phyloP scores from a whole-genome alignment of 768 basidiomycete genomes.

The Mycena amicta region DNA sequence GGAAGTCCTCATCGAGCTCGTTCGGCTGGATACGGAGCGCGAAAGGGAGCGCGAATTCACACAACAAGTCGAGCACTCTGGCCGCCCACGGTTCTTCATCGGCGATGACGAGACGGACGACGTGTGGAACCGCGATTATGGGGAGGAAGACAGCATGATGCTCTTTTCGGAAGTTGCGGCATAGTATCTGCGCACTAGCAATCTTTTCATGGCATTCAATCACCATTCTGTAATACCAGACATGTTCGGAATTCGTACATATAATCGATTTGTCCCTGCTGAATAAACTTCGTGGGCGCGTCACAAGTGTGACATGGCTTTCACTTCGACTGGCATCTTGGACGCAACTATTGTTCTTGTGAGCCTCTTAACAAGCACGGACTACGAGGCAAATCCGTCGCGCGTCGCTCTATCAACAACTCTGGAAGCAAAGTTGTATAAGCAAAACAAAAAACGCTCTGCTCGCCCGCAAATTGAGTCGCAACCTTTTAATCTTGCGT shows the following conservation, averaged over 20 bases:
- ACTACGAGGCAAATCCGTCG: too few relatives aligned
- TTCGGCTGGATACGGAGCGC: constrained; percentile 32
- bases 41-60: not conserved
- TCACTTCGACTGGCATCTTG: too few relatives aligned
- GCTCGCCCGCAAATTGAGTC: too few relatives aligned
- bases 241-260: not conserved
- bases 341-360: too few relatives aligned
- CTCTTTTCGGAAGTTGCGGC: not conserved
- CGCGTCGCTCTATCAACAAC: too few relatives aligned
- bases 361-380: too few relatives aligned
- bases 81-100: constrained; percentile 19
- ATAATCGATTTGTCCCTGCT: constrained; percentile 1
- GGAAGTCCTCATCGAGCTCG: constrained; percentile 52
- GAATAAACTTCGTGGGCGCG: too few relatives aligned
- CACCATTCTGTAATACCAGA: not conserved
- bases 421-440: too few relatives aligned
- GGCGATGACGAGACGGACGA: constrained; percentile 11
- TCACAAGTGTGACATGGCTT: too few relatives aligned
- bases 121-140: not conserved
- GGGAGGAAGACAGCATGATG: not conserved
- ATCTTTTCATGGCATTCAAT: not conserved
- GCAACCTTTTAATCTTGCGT: too few relatives aligned
- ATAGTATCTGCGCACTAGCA: too few relatives aligned
- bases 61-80: not conserved
- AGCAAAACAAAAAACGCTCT: too few relatives aligned